Base-by-base conservation (phyloP, 768 basidiomycete species). In the Tulasnella sp. region DNA sequence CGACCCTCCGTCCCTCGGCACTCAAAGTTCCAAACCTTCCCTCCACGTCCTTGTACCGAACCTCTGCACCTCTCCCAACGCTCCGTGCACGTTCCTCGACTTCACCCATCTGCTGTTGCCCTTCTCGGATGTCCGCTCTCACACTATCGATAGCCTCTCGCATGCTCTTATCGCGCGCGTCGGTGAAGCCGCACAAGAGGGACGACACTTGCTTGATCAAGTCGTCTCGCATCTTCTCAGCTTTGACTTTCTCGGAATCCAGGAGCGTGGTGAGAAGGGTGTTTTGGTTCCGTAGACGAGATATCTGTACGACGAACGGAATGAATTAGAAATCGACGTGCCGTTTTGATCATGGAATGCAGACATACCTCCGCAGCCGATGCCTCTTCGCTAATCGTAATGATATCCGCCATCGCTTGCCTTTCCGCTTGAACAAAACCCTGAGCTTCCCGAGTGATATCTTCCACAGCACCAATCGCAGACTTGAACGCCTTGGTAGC, bases 181-280 rank as follows among this genome's bases (percentile, higher is more conserved):
- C 80, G 36, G 88, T 84, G 78, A 90, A 95, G 34, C 86, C 88
- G 12, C 85, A 87, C 1, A 97, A 81, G 75, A 95, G 82, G 3
- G 83, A 82, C 0, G 91, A 90, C 66, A 96, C 84, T 42, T 88
- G 89, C 47, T 89, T 85, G n/a, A 95, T 79, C 14, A 96, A 79
- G 44, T 91, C 89, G 47, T 88, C 87, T 73, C 88, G 90, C 1
- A 90, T 86, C 65, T 84, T 86, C 32, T 89, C 87, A 0, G 89
- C 85, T 73, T 87, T 89, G 16, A 78, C 77, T 77, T 86, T 87
- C 78, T 96, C 92, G 17, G 84, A 79, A 74, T 87, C 85, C 14
- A 95, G 81, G 75, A 92, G 80, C 52, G 83, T 82, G 7, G 80
- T 79, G 47, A 97, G 83, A 9, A 84, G 80, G 35, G 83, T 82